Percentiles rank a stretch among this genome's conserved stretches.
These are phyloP conservation scores for Salvia sclarea DNA, from an alignment of 305 asterid species.

Conservation along the genomic window DNA sequence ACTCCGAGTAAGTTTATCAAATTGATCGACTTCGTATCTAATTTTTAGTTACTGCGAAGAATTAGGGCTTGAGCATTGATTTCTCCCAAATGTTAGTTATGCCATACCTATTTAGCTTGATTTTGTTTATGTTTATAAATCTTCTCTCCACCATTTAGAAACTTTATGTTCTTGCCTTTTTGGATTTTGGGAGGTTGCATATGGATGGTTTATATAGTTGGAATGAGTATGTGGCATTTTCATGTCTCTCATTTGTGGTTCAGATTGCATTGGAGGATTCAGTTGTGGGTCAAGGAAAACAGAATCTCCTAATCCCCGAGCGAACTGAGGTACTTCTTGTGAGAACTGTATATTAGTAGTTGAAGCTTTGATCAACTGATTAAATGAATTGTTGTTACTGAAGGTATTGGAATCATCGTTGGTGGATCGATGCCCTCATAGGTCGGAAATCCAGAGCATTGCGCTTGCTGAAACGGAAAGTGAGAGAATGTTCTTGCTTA, in stretches of 20 bases:
- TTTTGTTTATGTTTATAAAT: background rate
- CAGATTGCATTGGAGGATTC: conserved; percentile 68
- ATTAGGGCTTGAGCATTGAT: background rate
- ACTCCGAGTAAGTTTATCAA: conserved; percentile 47
- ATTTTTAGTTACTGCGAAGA: background rate
- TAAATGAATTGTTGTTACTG: conserved; percentile 33
- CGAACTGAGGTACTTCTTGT: conserved; percentile 50
- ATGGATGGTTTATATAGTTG: conserved; percentile 14
- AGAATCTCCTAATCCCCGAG: conserved; percentile 87
- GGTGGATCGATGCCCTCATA: conserved; percentile 81
- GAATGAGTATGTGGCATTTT: conserved; percentile 3
- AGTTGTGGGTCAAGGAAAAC: conserved; percentile 67
- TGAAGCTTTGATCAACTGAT: conserved; percentile 27
- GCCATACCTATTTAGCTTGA: no score
- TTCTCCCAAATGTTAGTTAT: no score
- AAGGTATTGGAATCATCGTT: conserved; percentile 72
- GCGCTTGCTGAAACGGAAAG: conserved; percentile 66
- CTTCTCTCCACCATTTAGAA: no score
- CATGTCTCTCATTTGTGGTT: conserved; percentile 20
- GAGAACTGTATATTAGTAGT: background rate
- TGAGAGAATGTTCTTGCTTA: conserved; percentile 37
- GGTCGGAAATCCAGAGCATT: conserved; percentile 79
- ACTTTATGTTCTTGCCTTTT: no score
- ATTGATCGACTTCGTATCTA: background rate
- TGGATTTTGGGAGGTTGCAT: no score